Conservation (phyloP, 306 rosid species). For the Elaeagnus macrophylla region DNA sequence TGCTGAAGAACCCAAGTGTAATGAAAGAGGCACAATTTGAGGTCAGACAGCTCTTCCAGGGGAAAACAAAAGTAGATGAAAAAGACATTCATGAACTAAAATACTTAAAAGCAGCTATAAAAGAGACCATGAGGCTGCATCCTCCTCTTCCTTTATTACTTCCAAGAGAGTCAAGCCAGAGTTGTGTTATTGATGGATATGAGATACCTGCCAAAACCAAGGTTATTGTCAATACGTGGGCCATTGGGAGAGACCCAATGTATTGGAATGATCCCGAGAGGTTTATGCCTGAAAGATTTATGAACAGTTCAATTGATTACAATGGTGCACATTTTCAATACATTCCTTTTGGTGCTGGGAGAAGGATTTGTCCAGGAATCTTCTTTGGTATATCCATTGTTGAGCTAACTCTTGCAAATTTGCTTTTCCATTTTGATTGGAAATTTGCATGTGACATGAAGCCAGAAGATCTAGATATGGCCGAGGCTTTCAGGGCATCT, state of each 20-base stretch:
- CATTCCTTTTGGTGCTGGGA: constrained; percentile 17
- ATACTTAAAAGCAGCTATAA: constrained; percentile 6
- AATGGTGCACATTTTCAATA: constrained; percentile 9
- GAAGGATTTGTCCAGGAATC: constrained; percentile 16
- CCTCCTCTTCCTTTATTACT: constrained; percentile 15
- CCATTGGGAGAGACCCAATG: constrained; percentile 17
- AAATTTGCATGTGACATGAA: constrained; percentile 2
- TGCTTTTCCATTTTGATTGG: constrained; percentile 23
- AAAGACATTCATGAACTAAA: constrained; percentile 6
- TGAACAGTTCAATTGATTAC: constrained; percentile 11
- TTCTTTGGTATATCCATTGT: constrained; percentile 10
- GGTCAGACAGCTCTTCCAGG: constrained; percentile 13
- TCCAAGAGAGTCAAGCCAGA: constrained; percentile 12
- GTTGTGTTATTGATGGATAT: constrained; percentile 17
- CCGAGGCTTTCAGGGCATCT: constrained; percentile 1
- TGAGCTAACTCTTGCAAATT: constrained; percentile 16
- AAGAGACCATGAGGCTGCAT: constrained; percentile 19
- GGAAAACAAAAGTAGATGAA: constrained; percentile 8
- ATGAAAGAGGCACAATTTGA: constrained; percentile 17
- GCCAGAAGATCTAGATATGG: constrained; percentile 18
- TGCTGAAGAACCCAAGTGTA: constrained; percentile 13
- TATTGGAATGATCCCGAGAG: constrained; percentile 19
- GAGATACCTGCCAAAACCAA: constrained; percentile 17
- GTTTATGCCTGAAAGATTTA: constrained; percentile 19
- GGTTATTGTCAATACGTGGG: constrained; percentile 24